Base-by-base conservation (phyloP, 768 basidiomycete genomes). In the Fomitopsis serialis region DNA sequence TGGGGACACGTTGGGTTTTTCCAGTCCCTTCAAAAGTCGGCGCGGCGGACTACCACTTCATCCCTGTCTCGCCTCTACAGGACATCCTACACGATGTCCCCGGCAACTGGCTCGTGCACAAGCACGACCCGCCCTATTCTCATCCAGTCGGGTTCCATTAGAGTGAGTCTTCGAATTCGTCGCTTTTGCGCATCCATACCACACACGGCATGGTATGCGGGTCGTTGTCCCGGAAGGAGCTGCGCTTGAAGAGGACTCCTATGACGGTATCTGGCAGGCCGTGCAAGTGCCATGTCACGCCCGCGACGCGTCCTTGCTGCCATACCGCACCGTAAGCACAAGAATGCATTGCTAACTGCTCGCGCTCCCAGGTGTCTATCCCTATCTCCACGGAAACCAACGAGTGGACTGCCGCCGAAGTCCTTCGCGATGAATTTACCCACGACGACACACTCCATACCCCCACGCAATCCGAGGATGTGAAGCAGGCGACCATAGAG, bases 321-420 rank as follows among this genome's bases (percentile, higher is more conserved):
- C 15, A n/a, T 52, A 15, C 37, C 21, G 40, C 36, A 15, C n/a
- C 13, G 22, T 23, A 47, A 22, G 13, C 8, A 36, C 47, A 32
- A 32, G 29, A 27, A 15, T 12, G 37, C 29, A n/a, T 8, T 40
- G 23, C 42, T 23, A 21, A 48, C 40, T 34, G 42, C 45, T 15
- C 43, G 42, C 46, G 60, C 13, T 23, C 37, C 17, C 58, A 93
- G 91, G 70, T 96, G 56, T 86, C 89, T 57, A 84, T 98, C 69
- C 92, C 91, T 44, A 89, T 97, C 54, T 85, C 92, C 44, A 84
- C 89, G n/a, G 72, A 75, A 36, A 58, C 75, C 59, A 84, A 93
- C 69, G 83, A 92, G 70, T 97, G 95, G 94, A 91, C 93, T 65
- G 80, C 84, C 50, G 93, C 94, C 48, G 93, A 96, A 73, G 84